phyloP scores from a whole-genome alignment of 176 grass and related monocot species.

The Bromus sterilis region DNA sequence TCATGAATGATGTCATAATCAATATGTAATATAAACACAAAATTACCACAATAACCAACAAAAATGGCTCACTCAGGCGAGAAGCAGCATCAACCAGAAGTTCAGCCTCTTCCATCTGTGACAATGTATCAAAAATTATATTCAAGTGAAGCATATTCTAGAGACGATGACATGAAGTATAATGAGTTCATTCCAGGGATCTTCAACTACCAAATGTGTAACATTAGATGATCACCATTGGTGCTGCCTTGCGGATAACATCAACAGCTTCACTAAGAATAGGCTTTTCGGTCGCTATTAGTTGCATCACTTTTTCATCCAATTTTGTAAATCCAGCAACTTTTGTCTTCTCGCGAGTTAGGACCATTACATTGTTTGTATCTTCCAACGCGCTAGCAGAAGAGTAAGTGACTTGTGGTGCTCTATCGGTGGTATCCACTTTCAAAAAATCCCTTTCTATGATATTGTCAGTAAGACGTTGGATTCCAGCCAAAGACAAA shows the following conservation, averaged over 20 bases:
- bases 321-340: slow-evolving; percentile 85
- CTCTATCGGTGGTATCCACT: slow-evolving; percentile 18
- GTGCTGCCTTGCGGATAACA: slow-evolving; percentile 77
- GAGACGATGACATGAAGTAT: slow-evolving; percentile 27
- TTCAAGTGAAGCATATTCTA: slow-evolving; percentile 37
- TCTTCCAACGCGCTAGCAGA: slow-evolving; percentile 39
- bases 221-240: slow-evolving; percentile 99
- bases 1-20: slow-evolving; percentile 13
- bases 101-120: slow-evolving; percentile 93
- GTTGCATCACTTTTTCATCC: slow-evolving; percentile 49
- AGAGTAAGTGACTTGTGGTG: slow-evolving; percentile 31
- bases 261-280: slow-evolving; percentile 73
- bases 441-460: slow-evolving; percentile 50
- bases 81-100: slow-evolving; percentile 92
- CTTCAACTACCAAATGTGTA: slow-evolving; percentile 98
- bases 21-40: slow-evolving; percentile 33
- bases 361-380: slow-evolving; percentile 31
- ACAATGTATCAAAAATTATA: slow-evolving; percentile 43
- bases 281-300: slow-evolving; percentile 65
- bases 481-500: slow-evolving; percentile 52
- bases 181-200: slow-evolving; percentile 62
- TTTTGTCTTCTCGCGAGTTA: slow-evolving; percentile 41
- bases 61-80: slow-evolving; percentile 96
- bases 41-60: slow-evolving; percentile 99
- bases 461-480: slow-evolving; percentile 38